Evolutionary conservation across 78 protist species (phyloP).

Genomic region (Bigelowiella natans): DNA sequence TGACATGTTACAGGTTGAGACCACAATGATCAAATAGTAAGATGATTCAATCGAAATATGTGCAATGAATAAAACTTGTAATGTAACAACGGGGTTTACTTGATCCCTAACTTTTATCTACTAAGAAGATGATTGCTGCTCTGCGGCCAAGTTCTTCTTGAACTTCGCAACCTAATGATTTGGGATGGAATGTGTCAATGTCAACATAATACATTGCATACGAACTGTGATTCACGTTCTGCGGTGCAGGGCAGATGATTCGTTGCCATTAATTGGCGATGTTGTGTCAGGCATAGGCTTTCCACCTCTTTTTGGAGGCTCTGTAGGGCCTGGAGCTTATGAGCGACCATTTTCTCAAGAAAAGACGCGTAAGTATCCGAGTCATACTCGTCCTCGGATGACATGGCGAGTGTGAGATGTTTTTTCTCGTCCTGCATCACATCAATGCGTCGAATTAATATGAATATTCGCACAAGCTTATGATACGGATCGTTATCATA

Average conservation of each 20-base stretch:
- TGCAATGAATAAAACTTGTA: no score
- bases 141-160: background rate
- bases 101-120: no score
- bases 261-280: background rate
- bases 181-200: background rate
- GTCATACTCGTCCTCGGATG: background rate
- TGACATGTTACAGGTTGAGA: no score
- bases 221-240: background rate
- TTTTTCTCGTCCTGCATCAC: background rate
- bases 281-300: background rate
- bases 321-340: no score
- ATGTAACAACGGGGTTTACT: no score
- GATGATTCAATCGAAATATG: no score
- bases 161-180: background rate
- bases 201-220: background rate
- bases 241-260: background rate
- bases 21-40: no score
- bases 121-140: no score
- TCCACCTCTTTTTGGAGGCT: background rate
- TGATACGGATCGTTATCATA: no score
- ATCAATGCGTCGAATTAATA: no score
- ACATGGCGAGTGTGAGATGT: background rate
- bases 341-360: background rate
- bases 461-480: no score
- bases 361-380: background rate